These are phyloP conservation scores for Udeniomyces megalosporus DNA, from an alignment of 768 basidiomycete species.

Conservation along the genomic window DNA sequence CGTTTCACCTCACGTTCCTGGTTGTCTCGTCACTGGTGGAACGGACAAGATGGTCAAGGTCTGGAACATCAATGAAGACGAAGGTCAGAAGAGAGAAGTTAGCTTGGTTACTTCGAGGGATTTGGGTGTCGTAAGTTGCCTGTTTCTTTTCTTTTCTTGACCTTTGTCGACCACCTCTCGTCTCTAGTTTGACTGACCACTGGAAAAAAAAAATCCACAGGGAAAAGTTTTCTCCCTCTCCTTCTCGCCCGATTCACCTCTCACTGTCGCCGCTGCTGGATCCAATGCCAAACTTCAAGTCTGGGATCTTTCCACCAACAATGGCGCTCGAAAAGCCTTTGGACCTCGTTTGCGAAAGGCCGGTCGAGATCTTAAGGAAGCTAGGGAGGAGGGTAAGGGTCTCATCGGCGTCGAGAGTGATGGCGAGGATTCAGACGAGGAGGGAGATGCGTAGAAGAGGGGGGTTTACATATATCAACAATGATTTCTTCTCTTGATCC, in stretches of 20 bases:
- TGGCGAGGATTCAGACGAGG: constrained; percentile 14
- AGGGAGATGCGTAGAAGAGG: background rate
- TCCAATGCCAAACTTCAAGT: constrained; percentile 86
- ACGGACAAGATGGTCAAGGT: constrained; percentile 74
- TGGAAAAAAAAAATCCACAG: too few relatives aligned
- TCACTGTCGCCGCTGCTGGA: constrained; percentile 85
- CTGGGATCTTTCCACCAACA: constrained; percentile 82
- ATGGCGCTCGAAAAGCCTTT: constrained; percentile 67
- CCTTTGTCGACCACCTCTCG: background rate
- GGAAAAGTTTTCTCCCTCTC: constrained; percentile 88
- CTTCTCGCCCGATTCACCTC: constrained; percentile 76
- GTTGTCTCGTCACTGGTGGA: constrained; percentile 85
- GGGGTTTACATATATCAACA: too few relatives aligned
- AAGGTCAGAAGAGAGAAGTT: constrained; percentile 46
- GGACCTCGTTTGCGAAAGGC: constrained; percentile 57
- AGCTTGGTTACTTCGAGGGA: constrained; percentile 74
- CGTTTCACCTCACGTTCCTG: constrained; percentile 73
- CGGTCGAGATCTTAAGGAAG: constrained; percentile 41
- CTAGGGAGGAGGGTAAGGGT: constrained; percentile 26
- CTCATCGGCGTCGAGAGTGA: constrained; percentile 24
- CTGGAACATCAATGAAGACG: constrained; percentile 72
- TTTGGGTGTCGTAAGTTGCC: constrained; percentile 70
- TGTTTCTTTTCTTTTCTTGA: too few relatives aligned
- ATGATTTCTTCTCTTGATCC: too few relatives aligned
- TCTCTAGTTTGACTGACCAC: background rate